Conservation (phyloP, 306 rosid species). For the Quercus mongolica region DNA sequence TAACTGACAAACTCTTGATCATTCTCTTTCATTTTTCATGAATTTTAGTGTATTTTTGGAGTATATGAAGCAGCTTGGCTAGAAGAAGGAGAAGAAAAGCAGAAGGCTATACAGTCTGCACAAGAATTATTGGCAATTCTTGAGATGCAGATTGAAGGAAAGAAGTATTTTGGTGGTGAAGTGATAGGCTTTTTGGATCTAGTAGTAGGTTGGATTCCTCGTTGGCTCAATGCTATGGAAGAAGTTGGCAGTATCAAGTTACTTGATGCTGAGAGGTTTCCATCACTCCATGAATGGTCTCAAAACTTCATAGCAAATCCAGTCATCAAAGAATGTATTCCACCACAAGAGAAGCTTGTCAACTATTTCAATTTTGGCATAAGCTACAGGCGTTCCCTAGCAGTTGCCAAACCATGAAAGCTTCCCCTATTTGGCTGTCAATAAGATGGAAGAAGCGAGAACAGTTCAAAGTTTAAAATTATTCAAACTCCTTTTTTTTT, state of each 20-base stretch:
- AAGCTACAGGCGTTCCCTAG: slow-evolving; percentile 35
- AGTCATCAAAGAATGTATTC: slow-evolving; percentile 39
- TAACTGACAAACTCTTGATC: background rate
- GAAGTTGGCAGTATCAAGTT: slow-evolving; percentile 32
- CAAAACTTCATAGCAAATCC: slow-evolving; percentile 23
- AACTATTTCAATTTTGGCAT: slow-evolving; percentile 22
- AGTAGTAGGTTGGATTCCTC: slow-evolving; percentile 27
- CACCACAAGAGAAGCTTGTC: slow-evolving; percentile 28
- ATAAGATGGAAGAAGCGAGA: background rate
- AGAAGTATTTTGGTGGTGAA: slow-evolving; percentile 42
- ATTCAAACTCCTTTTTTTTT: no score
- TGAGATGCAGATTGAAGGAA: slow-evolving; percentile 52
- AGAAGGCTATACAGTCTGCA: slow-evolving; percentile 37
- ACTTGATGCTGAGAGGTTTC: slow-evolving; percentile 31
- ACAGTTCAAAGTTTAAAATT: no score
- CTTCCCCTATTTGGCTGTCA: background rate
- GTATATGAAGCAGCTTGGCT: slow-evolving; percentile 40
- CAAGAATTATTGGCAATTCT: slow-evolving; percentile 31
- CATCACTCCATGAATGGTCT: slow-evolving; percentile 38
- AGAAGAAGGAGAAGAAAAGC: slow-evolving; percentile 44
- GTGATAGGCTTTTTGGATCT: slow-evolving; percentile 33
- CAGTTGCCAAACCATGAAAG: slow-evolving; percentile 19
- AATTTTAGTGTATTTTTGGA: slow-evolving; percentile 26
- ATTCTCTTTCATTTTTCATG: background rate
- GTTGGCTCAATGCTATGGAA: slow-evolving; percentile 33